Evolutionary conservation across 2,329 filamentous ascomycete species (phyloP).

Genomic region (Berkeleyomyces rouxiae): DNA sequence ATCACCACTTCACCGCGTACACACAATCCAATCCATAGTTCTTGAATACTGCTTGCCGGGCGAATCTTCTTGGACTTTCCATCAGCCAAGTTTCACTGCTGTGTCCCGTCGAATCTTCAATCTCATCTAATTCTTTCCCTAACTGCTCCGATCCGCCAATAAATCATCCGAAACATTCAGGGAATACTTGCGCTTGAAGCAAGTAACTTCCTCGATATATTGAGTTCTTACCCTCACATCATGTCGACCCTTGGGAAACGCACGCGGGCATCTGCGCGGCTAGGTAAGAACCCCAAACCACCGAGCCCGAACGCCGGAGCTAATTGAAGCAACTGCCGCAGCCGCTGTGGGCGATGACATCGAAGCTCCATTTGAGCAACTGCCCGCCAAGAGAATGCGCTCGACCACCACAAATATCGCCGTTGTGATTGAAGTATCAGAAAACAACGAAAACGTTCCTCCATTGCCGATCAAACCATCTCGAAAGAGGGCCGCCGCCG

Average conservation of each 20-base stretch:
- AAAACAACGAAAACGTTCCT: conserved; percentile 11
- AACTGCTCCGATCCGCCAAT: not conserved
- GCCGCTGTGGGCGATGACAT: conserved; percentile 1
- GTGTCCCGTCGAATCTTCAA: not conserved
- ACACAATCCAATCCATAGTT: not conserved
- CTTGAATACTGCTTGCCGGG: too few species aligned
- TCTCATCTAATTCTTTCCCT: not conserved
- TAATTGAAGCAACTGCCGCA: not conserved
- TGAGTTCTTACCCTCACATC: not conserved
- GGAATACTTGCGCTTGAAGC: not conserved
- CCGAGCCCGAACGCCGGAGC: not conserved
- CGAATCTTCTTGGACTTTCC: not conserved
- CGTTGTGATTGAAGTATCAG: not conserved
- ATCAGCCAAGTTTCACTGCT: not conserved
- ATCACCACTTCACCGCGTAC: not conserved
- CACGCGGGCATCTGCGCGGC: conserved; percentile 10
- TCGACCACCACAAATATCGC: not conserved
- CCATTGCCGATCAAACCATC: not conserved
- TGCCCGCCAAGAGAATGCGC: conserved; percentile 8
- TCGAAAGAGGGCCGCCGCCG: conserved; percentile 3
- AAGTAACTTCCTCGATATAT: conserved; percentile 1
- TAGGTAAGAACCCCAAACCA: conserved; percentile 8
- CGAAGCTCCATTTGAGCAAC: conserved; percentile 1
- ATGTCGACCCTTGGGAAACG: conserved; percentile 13
- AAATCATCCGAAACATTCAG: not conserved